phyloP scores from a whole-genome alignment of 495 filamentous ascomycete genomes.

The Copromyces sp. region DNA sequence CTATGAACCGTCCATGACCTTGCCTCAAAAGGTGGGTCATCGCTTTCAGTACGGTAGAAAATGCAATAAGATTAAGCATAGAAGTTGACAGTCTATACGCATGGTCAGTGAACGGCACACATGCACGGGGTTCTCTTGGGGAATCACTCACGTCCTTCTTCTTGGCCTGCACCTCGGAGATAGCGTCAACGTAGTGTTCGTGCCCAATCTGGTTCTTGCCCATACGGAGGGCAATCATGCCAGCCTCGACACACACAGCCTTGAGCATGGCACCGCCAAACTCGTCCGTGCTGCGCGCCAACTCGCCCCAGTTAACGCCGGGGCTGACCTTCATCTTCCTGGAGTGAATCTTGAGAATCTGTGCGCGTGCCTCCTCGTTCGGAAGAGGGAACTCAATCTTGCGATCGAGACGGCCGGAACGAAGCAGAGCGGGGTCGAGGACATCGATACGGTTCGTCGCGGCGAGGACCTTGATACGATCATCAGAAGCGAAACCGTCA shows the following conservation, averaged over 20 bases:
- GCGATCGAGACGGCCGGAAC: conserved; percentile 89
- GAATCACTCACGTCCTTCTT: conserved; percentile 68
- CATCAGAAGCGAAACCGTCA: conserved; percentile 97
- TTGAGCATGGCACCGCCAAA: conserved; percentile 97
- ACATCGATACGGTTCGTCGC: conserved; percentile 98
- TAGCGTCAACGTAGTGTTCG: conserved; percentile 98
- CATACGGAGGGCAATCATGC: conserved; percentile 94
- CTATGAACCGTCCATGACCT: conserved; percentile 3
- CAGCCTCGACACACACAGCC: conserved; percentile 96
- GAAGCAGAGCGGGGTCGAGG: conserved; percentile 85
- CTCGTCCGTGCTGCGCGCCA: conserved; percentile 96
- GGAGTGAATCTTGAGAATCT: conserved; percentile 95
- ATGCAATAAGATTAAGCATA: conserved; percentile 39
- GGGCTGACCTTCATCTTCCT: conserved; percentile 97
- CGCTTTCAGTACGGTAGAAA: background rate
- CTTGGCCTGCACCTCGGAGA: conserved; percentile 93
- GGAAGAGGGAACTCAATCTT: conserved; percentile 99
- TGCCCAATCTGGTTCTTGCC: conserved; percentile 91
- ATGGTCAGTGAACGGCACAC: conserved; percentile 18
- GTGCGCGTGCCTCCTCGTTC: conserved; percentile 96
- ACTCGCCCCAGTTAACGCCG: conserved; percentile 89
- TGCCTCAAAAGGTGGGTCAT: background rate
- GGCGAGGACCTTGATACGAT: conserved; percentile 96
- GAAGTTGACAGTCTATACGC: conserved; percentile 45
- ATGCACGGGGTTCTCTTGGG: background rate